Conservation (phyloP, 345 rosid species). For the Eutrema heterophyllum region DNA sequence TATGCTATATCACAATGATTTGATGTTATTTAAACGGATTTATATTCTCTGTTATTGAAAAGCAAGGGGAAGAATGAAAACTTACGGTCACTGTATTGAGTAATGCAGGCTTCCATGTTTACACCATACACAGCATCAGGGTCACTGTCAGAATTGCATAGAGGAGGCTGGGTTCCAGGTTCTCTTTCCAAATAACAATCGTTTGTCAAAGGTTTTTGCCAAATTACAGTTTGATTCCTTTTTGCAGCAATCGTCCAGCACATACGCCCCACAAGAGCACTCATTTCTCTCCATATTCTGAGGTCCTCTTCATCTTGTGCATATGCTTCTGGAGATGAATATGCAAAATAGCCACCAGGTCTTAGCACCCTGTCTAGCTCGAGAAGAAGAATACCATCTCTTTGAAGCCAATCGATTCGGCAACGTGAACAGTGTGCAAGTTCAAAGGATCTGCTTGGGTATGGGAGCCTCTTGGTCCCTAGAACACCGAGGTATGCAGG, state of each 20-base stretch:
- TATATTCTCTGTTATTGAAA: background rate
- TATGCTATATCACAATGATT: background rate
- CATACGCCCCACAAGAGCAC: conserved; percentile 87
- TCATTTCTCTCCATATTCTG: conserved; percentile 95
- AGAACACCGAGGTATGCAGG: conserved; percentile 96
- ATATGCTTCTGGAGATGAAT: conserved; percentile 99
- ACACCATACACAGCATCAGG: conserved; percentile 91
- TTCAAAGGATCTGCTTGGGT: conserved; percentile 98
- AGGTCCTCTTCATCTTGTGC: conserved; percentile 98
- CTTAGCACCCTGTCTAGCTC: conserved; percentile 92
- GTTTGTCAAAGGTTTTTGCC: conserved; percentile 92
- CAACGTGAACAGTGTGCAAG: conserved; percentile 98
- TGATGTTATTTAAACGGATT: background rate
- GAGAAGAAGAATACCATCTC: conserved; percentile 95
- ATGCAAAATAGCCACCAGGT: conserved; percentile 98
- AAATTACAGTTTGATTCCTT: conserved; percentile 90
- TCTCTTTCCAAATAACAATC: conserved; percentile 81
- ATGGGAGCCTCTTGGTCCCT: conserved; percentile 95
- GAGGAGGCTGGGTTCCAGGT: conserved; percentile 87
- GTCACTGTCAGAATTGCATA: conserved; percentile 78
- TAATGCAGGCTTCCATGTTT: conserved; percentile 88
- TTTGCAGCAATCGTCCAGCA: conserved; percentile 93
- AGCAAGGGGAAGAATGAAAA: conserved; percentile 4
- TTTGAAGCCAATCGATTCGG: conserved; percentile 98
- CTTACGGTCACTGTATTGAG: conserved; percentile 82